Percentiles rank a stretch among this genome's conserved stretches.
phyloP scores from a whole-genome alignment of 2,329 filamentous ascomycete genomes.

The Verticillium albo-atrum region DNA sequence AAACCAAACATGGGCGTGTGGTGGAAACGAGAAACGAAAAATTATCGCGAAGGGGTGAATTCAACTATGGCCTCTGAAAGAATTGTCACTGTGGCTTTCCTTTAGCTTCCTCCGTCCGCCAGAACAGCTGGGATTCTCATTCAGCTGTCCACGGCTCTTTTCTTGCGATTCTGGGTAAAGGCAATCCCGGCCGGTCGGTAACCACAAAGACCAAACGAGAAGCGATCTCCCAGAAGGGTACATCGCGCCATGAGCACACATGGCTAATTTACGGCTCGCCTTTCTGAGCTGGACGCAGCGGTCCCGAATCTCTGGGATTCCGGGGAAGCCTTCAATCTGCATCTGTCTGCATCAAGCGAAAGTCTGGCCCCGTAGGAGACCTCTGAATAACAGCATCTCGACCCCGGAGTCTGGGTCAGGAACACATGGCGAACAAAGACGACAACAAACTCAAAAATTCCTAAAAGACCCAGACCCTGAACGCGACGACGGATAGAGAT shows the following conservation, averaged over 20 bases:
- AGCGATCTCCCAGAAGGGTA: neutral
- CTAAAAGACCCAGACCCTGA: neutral
- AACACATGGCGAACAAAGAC: neutral
- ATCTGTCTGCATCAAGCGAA: neutral
- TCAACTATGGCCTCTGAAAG: too few relatives aligned
- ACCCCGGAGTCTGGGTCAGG: neutral
- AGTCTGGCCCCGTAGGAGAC: neutral
- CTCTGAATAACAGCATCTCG: too few relatives aligned
- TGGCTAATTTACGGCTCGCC: neutral
- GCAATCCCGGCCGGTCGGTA: too few relatives aligned
- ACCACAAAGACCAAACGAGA: neutral
- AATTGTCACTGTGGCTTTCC: too few relatives aligned
- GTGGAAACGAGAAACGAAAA: too few relatives aligned
- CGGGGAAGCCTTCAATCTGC: neutral
- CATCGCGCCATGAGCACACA: neutral
- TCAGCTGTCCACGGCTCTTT: too few relatives aligned
- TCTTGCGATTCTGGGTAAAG: too few relatives aligned
- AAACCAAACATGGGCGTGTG: too few relatives aligned
- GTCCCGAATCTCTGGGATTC: neutral
- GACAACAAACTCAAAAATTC: neutral
- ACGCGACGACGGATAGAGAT: neutral
- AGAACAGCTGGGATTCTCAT: too few relatives aligned
- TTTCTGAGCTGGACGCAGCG: neutral
- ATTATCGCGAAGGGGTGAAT: too few relatives aligned
- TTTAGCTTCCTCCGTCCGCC: too few relatives aligned